Base-by-base conservation (phyloP, 331 rosid genomes). In the Malus hybrid region DNA sequence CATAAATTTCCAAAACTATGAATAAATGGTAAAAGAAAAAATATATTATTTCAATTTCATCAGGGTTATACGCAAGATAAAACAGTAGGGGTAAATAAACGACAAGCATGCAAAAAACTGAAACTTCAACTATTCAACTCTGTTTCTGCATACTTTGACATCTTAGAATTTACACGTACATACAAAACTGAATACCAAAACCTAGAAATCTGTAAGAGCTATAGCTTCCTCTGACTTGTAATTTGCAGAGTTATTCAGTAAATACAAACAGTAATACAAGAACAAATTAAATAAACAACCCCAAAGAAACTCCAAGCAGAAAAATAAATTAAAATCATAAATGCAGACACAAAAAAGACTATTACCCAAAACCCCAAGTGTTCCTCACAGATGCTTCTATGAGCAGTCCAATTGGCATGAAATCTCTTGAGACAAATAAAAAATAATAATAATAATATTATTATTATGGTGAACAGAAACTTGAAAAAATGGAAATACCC, bases 21-120 rank as follows among this genome's bases (percentile, higher is more conserved):
- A 77, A 53, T 33, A 66, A 85, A 70, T 65, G 52, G 79, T 65
- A 65, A 72, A 62, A 26, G 74, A 63, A 75, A 61, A 26, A 78
- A 63, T 83, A 81, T 77, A 84, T 84, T 73, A 83, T 75, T 76
- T 73, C 74, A 78, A 81, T 75, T 76, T 71, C 72, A 78, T 77
- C 84, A 73, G 78, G 30, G 53, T 65, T 58, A 75, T 81, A 82
- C 82, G 80, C 81, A 42, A 84, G 68, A 88, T 71, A 44, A 77
- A 68, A 72, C 14, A 69, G 78, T 64, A 84, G 20, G 72, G 19
- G 73, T 77, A 82, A 74, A 66, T 39, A 46, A 83, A 81, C 72
- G 73, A 78, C 78, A 75, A 86, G 73, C 83, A 84, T 60, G 87
- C 82, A 77, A 79, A 81, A 53, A 81, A 76, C 79, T 78, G 79